Percentiles rank a stretch among this genome's conserved stretches.
phyloP scores from a whole-genome alignment of 352 stramenopile genomes.

The Halophytophthora batemanensis region DNA sequence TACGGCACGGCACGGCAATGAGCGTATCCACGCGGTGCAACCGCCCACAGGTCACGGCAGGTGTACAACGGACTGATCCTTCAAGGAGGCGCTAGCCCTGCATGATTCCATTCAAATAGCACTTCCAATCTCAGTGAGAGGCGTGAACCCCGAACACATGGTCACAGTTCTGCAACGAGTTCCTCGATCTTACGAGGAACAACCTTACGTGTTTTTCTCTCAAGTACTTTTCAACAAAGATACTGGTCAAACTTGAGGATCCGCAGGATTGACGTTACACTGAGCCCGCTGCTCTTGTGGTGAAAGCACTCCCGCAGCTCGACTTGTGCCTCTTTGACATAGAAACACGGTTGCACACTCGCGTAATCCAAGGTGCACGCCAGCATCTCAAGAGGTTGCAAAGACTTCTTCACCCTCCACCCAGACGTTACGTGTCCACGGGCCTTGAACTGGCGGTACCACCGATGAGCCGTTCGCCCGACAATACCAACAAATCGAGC shows the following conservation, averaged over 20 bases:
- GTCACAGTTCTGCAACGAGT: conserved; percentile 5
- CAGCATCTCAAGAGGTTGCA: no score
- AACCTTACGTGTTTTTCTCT: conserved; percentile 1
- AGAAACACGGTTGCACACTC: conserved; percentile 8
- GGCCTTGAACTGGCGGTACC: conserved; percentile 5
- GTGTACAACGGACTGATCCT: no score
- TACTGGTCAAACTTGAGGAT: conserved; percentile 3
- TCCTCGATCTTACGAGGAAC: conserved; percentile 9
- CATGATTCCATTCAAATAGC: no score
- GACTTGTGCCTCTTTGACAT: conserved; percentile 7
- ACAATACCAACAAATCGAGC: conserved; percentile 3
- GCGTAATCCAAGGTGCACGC: conserved; percentile 2
- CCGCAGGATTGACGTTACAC: neutral
- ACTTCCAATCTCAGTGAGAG: no score
- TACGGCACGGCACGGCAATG: no score
- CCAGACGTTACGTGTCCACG: neutral
- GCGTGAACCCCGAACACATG: no score
- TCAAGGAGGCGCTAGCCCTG: no score
- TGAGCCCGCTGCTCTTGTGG: neutral
- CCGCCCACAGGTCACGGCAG: no score
- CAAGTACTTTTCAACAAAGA: conserved; percentile 9
- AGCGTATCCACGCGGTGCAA: no score
- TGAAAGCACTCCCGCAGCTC: neutral
- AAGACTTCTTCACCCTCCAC: neutral
- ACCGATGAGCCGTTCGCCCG: conserved; percentile 4